Percentiles rank a stretch among this genome's conserved stretches.
Evolutionary conservation across 2,329 filamentous ascomycete species (phyloP).

Genomic region (Arthrobotrys sphaeroides): DNA sequence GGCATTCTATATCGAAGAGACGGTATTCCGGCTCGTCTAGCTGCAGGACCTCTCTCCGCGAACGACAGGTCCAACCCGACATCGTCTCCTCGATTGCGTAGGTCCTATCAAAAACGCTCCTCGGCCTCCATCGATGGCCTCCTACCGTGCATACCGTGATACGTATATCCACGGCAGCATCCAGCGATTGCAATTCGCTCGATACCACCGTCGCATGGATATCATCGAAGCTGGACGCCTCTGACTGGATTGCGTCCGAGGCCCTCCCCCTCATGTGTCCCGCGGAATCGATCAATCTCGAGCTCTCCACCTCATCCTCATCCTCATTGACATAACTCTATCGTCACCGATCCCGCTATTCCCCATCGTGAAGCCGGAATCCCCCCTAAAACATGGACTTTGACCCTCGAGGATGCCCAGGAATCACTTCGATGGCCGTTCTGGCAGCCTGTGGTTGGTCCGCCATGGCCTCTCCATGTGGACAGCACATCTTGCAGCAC

Average conservation of each 20-base stretch:
- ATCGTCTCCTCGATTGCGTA: constrained; percentile 12
- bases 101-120: constrained; percentile 10
- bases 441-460: constrained; percentile 28
- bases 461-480: constrained; percentile 9
- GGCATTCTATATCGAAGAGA: constrained; percentile 18
- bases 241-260: constrained; percentile 4
- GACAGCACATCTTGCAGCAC: constrained; percentile 53
- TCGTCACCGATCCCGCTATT: constrained; percentile 18
- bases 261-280: constrained; percentile 2
- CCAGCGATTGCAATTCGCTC: constrained; percentile 3
- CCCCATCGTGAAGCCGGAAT: neutral
- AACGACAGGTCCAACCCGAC: constrained; percentile 25
- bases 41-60: constrained; percentile 11
- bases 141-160: constrained; percentile 27
- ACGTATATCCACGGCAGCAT: constrained; percentile 9
- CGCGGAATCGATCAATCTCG: no score
- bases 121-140: constrained; percentile 19
- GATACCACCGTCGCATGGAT: constrained; percentile 5
- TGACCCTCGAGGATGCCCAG: constrained; percentile 8
- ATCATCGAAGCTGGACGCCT: neutral
- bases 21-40: constrained; percentile 18
- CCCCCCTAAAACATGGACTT: neutral
- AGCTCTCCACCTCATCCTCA: neutral
- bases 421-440: neutral
- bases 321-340: constrained; percentile 14